phyloP scores from a whole-genome alignment of 139 green algal genomes.

The Volvox reticuliferus region DNA sequence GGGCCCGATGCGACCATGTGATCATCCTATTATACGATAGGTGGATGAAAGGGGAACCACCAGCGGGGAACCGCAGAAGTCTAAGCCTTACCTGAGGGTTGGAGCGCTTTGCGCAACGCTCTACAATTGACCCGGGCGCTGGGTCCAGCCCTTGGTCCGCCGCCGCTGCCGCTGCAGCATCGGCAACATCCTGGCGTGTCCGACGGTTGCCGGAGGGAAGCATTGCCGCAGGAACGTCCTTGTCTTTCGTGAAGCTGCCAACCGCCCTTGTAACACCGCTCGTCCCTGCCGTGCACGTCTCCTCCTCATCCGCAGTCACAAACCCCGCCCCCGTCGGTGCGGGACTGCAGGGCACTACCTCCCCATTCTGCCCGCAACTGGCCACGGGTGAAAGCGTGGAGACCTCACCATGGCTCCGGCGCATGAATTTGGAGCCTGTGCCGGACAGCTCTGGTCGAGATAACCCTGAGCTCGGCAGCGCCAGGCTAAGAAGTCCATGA shows the following conservation, averaged over 20 bases:
- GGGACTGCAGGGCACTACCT: not conserved
- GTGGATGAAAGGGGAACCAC: no score
- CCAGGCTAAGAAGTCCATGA: not conserved
- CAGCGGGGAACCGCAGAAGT: no score
- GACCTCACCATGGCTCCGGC: slow-evolving; percentile 31
- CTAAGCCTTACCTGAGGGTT: not conserved
- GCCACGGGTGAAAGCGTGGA: slow-evolving; percentile 6
- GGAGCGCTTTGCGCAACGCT: not conserved
- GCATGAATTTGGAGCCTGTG: not conserved
- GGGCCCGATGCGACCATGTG: no score
- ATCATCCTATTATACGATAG: no score
- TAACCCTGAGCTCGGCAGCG: not conserved
- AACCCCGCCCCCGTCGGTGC: not conserved
- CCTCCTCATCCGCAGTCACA: not conserved
- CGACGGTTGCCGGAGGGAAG: not conserved
- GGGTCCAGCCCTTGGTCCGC: not conserved
- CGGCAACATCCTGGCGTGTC: slow-evolving; percentile 22
- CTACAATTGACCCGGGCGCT: slow-evolving; percentile 15
- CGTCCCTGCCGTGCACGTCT: not conserved
- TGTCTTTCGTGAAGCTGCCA: not conserved
- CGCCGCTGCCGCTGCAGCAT: not conserved
- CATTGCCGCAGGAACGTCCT: not conserved
- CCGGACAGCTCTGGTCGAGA: not conserved
- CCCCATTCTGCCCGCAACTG: not conserved
- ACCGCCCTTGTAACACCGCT: not conserved